Evolutionary conservation across 2,329 filamentous ascomycete species (phyloP), one percentile per base, ranked within the genome.

Genomic region (Pyrenophora tritici-repentis): DNA sequence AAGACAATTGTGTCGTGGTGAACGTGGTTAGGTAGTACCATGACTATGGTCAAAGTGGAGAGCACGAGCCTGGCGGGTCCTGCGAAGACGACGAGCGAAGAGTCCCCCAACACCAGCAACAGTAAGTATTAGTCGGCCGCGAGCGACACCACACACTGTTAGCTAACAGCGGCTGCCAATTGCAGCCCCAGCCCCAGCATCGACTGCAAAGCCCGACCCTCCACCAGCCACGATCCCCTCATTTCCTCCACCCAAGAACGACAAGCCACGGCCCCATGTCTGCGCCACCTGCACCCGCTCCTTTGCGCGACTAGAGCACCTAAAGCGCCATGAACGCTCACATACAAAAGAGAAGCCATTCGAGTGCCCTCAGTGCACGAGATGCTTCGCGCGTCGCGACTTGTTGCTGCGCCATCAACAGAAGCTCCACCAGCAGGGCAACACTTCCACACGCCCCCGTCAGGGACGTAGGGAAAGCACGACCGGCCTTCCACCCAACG

Each of bases 341-440:
- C 92, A 97, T 73, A 97, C 92, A 37, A 97, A 99, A 74, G 92
- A 99, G 78, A 99, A 99, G 80, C 94, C 94, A 1, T 99, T 99
- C 66, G 91, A 97, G 75, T 99, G 94, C 68, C 90, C 91, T 22
- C 91, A 97, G 74, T 99, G 94, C 75, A 84, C 90, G 32, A 81
- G 94, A 76, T 97, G 94, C 77, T 99, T 99, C 76, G 94, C 94
- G 53, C 86, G 94, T 55, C 86, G 94, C 61, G 94, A 99, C 75
- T 77, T 99, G 62, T 82, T 99, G 47, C 79, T 99, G 61, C 86
- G 94, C 53, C 94, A 99, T 76, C 94, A 99, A 81, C 94, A 99
- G 80, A 99, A 99, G 81, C 83, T 99, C 40, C 94, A 99, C 73
- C 91, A 96, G 81, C 91, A 91, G 20, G 90, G 90, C 10, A 91